Percentiles rank a stretch among this genome's conserved stretches.
phyloP scores from a whole-genome alignment of 2,329 filamentous ascomycete genomes.

The Alternaria sp. region DNA sequence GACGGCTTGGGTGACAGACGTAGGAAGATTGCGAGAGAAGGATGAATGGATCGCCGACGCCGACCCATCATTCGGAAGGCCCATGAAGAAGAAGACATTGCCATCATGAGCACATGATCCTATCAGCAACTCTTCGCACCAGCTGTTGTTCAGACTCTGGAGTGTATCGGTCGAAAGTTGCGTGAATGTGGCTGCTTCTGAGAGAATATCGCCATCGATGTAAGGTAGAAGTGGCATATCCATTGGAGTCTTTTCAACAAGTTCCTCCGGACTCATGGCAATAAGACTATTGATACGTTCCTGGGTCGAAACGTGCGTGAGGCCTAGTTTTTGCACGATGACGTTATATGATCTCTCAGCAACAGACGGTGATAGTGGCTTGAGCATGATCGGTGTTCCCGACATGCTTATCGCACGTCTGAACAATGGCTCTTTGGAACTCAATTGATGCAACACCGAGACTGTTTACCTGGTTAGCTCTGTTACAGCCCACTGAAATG shows the following conservation, averaged over 20 bases:
- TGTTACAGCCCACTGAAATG: neutral
- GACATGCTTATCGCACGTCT: conserved; percentile 36
- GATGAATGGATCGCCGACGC: conserved; percentile 39
- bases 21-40: conserved; percentile 36
- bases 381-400: conserved; percentile 49
- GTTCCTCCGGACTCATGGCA: conserved; percentile 48
- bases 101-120: conserved; percentile 58
- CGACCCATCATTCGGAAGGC: conserved; percentile 27
- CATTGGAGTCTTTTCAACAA: conserved; percentile 52
- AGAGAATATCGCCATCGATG: conserved; percentile 55
- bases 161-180: neutral
- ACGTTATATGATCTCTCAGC: conserved; percentile 53
- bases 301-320: conserved; percentile 44
- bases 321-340: conserved; percentile 35
- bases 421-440: conserved; percentile 30
- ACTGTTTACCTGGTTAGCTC: conserved; percentile 18
- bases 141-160: conserved; percentile 31
- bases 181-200: conserved; percentile 21
- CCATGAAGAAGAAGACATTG: conserved; percentile 31
- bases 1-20: conserved; percentile 19
- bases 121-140: conserved; percentile 56
- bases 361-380: conserved; percentile 45
- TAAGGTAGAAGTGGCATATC: conserved; percentile 48
- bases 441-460: conserved; percentile 30
- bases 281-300: conserved; percentile 53